phyloP scores from a whole-genome alignment of 73 alveolate genomes.

The Paramecium sonneborni region DNA sequence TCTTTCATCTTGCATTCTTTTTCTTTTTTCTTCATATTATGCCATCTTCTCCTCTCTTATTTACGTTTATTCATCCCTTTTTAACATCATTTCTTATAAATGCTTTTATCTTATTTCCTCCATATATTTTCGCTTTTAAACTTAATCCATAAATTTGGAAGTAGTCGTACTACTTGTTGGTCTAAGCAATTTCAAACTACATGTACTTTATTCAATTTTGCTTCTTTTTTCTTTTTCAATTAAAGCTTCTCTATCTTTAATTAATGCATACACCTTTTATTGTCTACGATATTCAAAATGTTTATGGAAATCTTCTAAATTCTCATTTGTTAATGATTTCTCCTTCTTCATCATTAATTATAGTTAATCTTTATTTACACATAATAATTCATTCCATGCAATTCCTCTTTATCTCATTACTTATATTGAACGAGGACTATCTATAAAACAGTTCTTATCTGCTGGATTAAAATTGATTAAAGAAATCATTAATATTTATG shows the following conservation, averaged over 20 bases:
- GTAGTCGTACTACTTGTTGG: neutral
- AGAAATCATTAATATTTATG: conserved; percentile 1
- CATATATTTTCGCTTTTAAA: conserved; percentile 22
- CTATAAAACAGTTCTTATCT: neutral
- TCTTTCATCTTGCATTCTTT: neutral
- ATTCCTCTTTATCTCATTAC: conserved; percentile 29
- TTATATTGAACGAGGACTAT: conserved; percentile 15
- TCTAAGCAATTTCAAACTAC: neutral
- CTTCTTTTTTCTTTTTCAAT: conserved; percentile 29
- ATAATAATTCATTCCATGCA: neutral
- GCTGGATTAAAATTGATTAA: conserved; percentile 45
- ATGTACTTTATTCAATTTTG: neutral
- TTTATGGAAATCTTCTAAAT: conserved; percentile 42
- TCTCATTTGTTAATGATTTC: conserved; percentile 8
- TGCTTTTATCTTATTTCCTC: conserved; percentile 10
- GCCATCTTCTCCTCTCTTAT: neutral
- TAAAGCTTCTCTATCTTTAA: conserved; percentile 35
- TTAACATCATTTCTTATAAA: neutral
- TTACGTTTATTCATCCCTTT: neutral
- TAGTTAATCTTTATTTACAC: neutral
- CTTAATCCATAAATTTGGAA: conserved; percentile 40
- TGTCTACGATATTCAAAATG: conserved; percentile 47
- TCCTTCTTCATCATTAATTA: neutral
- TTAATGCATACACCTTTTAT: neutral
- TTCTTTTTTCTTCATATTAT: conserved; percentile 13